phyloP scores from a whole-genome alignment of 139 green algal genomes.

The Protoeuglena noctilucae region DNA sequence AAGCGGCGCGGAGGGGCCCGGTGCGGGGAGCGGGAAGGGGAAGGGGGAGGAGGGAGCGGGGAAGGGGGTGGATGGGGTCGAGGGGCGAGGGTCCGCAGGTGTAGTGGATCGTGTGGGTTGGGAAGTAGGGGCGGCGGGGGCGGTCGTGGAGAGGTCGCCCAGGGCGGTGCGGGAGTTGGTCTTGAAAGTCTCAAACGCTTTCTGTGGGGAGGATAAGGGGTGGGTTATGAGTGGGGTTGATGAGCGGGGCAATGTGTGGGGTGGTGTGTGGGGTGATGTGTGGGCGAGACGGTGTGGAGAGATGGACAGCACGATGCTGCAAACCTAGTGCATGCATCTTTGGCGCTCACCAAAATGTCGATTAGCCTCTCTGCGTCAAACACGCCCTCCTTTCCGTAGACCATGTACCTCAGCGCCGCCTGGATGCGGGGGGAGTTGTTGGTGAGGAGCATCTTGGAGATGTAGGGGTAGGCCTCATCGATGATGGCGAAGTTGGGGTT shows the following conservation, averaged over 20 bases:
- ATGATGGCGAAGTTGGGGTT: conserved; percentile 91
- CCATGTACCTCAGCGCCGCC: conserved; percentile 62
- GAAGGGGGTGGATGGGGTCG: conserved; percentile 15
- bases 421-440: conserved; percentile 71
- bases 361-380: conserved; percentile 82
- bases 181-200: conserved; percentile 84
- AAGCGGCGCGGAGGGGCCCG: too few relatives aligned
- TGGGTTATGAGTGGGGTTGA: too few relatives aligned
- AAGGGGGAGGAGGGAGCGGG: conserved; percentile 2
- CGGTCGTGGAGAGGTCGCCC: too few relatives aligned
- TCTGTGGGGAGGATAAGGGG: too few relatives aligned
- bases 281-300: too few relatives aligned
- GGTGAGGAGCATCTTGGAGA: conserved; percentile 78
- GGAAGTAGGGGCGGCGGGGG: too few relatives aligned
- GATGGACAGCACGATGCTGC: too few relatives aligned
- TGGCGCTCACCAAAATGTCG: conserved; percentile 85
- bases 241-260: too few relatives aligned
- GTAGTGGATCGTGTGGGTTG: too few relatives aligned
- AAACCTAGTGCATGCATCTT: too few relatives aligned
- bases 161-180: conserved; percentile 15
- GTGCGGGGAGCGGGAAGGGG: conserved; percentile 6
- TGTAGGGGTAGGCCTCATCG: conserved; percentile 96
- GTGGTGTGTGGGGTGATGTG: too few relatives aligned
- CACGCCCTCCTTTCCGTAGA: conserved; percentile 48
- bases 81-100: too few relatives aligned